phyloP scores from a whole-genome alignment of 371 early-diverging fungal genomes.

The Mortierella sp. region DNA sequence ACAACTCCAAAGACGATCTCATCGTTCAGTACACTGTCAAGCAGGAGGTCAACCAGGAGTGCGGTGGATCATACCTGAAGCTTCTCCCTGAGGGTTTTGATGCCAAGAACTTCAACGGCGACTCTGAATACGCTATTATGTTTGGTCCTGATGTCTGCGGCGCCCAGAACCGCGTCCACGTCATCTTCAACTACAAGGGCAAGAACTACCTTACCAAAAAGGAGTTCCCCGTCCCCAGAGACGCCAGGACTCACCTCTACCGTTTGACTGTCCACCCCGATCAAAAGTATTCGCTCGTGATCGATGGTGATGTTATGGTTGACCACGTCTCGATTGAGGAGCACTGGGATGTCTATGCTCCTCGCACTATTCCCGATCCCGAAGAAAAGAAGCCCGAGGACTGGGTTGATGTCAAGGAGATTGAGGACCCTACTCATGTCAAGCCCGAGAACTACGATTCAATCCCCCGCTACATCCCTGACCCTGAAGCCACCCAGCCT shows the following conservation, averaged over 20 bases:
- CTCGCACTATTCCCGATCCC: slow-evolving; percentile 88
- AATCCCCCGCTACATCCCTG: slow-evolving; percentile 83
- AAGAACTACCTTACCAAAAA: slow-evolving; percentile 86
- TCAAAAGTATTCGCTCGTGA: slow-evolving; percentile 84
- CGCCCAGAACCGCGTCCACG: slow-evolving; percentile 91
- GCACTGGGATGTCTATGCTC: slow-evolving; percentile 90
- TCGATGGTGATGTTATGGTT: slow-evolving; percentile 74
- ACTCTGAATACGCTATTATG: slow-evolving; percentile 95
- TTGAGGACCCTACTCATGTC: slow-evolving; percentile 83
- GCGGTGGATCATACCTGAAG: slow-evolving; percentile 98
- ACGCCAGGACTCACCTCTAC: slow-evolving; percentile 87
- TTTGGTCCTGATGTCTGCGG: slow-evolving; percentile 98
- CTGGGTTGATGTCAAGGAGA: slow-evolving; percentile 92
- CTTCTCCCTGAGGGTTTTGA: slow-evolving; percentile 72
- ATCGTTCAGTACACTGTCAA: slow-evolving; percentile 97
- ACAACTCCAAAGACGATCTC: slow-evolving; percentile 76
- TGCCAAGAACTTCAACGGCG: slow-evolving; percentile 85
- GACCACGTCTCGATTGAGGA: slow-evolving; percentile 78
- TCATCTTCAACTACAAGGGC: slow-evolving; percentile 95
- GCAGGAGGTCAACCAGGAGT: slow-evolving; percentile 93
- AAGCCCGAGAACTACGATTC: slow-evolving; percentile 90
- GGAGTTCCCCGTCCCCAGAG: slow-evolving; percentile 75
- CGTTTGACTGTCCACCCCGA: slow-evolving; percentile 92
- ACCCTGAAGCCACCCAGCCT: slow-evolving; percentile 91
- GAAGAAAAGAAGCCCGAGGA: slow-evolving; percentile 92